Conservation (phyloP, 176 grass and related monocot genomes). For the Dactylis glomerata region DNA sequence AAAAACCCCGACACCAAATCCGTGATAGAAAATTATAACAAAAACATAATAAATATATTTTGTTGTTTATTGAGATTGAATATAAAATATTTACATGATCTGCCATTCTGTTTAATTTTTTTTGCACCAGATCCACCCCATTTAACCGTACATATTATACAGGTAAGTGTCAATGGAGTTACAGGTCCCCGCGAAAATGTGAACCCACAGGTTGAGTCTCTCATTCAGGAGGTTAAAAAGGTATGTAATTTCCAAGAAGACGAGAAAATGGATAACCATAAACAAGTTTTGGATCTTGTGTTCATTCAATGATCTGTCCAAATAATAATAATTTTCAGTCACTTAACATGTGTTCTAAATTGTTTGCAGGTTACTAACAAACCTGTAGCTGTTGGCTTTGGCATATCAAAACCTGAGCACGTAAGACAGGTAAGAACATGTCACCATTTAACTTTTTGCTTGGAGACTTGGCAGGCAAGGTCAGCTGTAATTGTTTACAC, state of each 20-base stretch:
- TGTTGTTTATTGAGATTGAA: no score
- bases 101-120: no score
- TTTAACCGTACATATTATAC: background rate
- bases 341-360: background rate
- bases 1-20: no score
- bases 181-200: slow-evolving; percentile 43
- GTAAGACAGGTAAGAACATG: slow-evolving; percentile 51
- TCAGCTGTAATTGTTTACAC: no score
- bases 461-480: no score
- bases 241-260: background rate
- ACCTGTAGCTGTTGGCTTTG: slow-evolving; percentile 89
- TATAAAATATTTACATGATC: no score
- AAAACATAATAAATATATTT: no score
- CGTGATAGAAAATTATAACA: no score
- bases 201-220: background rate
- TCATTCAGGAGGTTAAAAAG: background rate
- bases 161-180: slow-evolving; percentile 59
- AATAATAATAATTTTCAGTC: background rate
- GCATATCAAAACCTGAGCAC: slow-evolving; percentile 73
- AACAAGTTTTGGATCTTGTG: background rate
- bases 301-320: background rate
- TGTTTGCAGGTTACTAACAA: slow-evolving; percentile 49
- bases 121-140: no score
- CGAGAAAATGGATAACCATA: background rate
- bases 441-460: background rate